phyloP scores from a whole-genome alignment of 495 filamentous ascomycete species.

The Copromyces sp. region DNA sequence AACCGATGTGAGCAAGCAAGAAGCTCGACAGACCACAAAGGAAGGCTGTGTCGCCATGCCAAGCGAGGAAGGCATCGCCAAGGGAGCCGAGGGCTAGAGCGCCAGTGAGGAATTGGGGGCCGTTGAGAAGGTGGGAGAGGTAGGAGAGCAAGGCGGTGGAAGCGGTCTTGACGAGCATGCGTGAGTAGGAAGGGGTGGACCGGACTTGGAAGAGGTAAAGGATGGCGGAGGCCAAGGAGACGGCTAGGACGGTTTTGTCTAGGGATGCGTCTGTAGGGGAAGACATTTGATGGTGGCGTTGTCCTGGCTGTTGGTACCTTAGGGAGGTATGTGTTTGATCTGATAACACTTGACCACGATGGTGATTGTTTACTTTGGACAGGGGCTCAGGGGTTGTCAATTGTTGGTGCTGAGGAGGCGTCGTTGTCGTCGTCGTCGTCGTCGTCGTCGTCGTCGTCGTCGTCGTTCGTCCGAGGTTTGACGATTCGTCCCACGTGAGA shows the following conservation, averaged over 20 bases:
- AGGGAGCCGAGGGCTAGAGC: slow-evolving; percentile 15
- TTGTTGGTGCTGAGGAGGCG: background rate
- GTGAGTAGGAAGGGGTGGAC: slow-evolving; percentile 4
- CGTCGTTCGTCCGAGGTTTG: background rate
- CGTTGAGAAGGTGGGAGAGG: background rate
- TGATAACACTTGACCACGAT: background rate
- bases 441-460: background rate
- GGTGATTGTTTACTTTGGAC: background rate
- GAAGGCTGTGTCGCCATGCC: slow-evolving; percentile 15
- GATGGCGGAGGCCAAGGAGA: slow-evolving; percentile 9
- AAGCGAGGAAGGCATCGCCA: slow-evolving; percentile 20
- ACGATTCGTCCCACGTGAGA: background rate
- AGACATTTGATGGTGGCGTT: slow-evolving; percentile 4
- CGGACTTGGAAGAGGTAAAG: slow-evolving; percentile 13
- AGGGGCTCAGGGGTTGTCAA: background rate
- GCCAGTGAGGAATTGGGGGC: slow-evolving; percentile 1
- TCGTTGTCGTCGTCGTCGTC: background rate
- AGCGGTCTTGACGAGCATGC: slow-evolving; percentile 15
- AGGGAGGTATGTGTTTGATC: background rate
- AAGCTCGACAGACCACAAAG: slow-evolving; percentile 17
- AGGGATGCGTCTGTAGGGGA: background rate
- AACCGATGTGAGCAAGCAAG: slow-evolving; percentile 15
- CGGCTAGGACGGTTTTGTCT: slow-evolving; percentile 9
- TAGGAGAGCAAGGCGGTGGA: slow-evolving; percentile 18
- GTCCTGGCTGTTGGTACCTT: background rate